Conservation (phyloP, 139 green algal genomes). For the Coelastrella sp. region DNA sequence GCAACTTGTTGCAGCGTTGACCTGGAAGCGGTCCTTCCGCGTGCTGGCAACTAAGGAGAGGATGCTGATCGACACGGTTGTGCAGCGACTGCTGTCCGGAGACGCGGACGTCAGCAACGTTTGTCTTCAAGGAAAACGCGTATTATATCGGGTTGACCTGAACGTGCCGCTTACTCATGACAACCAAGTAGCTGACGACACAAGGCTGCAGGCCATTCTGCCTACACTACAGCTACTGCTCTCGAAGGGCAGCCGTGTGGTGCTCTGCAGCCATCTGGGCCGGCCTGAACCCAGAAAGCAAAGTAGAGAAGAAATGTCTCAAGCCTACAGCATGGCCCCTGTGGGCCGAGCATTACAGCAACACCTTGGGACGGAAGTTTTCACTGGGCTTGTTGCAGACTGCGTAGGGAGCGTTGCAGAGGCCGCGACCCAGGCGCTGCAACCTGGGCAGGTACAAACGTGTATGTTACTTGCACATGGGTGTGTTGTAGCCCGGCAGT, state of each 20-base stretch:
- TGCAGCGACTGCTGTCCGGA: not conserved
- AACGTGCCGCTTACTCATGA: not conserved
- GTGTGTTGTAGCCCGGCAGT: not conserved
- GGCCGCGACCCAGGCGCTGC: not conserved
- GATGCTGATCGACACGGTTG: not conserved
- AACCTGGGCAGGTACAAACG: slow-evolving; percentile 4
- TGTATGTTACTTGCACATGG: not conserved
- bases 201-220: slow-evolving; percentile 2
- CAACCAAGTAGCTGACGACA: slow-evolving; percentile 5
- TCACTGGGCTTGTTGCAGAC: slow-evolving; percentile 9
- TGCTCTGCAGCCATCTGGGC: slow-evolving; percentile 26
- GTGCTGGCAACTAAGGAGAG: not conserved
- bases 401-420: slow-evolving; percentile 11
- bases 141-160: slow-evolving; percentile 8
- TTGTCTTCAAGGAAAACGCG: not conserved
- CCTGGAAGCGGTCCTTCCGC: too few relatives aligned
- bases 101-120: not conserved
- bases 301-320: not conserved
- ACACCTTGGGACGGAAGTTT: not conserved
- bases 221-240: slow-evolving; percentile 33
- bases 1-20: too few relatives aligned
- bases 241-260: not conserved
- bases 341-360: not conserved
- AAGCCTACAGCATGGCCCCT: slow-evolving; percentile 8
- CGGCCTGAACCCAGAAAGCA: not conserved